Conservation (phyloP, 2,329 filamentous ascomycete genomes). For the Botrytis elliptica region DNA sequence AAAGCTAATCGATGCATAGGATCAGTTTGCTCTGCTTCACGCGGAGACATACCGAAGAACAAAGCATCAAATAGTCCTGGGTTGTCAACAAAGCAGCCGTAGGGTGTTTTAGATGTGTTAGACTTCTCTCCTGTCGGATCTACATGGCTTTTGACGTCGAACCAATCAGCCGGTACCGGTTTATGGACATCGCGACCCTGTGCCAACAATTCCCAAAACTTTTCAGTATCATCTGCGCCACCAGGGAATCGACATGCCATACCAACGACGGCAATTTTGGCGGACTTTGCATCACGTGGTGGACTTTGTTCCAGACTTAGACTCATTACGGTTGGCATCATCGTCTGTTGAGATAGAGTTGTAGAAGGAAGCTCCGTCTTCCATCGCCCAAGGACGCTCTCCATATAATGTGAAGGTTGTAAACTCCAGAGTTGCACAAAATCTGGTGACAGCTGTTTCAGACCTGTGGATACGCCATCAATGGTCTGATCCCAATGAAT, state of each 20-base stretch:
- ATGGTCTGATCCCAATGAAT: neutral
- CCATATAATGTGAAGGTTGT: neutral
- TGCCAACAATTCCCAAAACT: conserved; percentile 8
- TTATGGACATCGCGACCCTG: conserved; percentile 11
- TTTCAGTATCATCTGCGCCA: neutral
- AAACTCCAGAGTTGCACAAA: neutral
- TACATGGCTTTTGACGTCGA: conserved; percentile 66
- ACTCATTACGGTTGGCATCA: neutral
- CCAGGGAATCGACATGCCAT: conserved; percentile 3
- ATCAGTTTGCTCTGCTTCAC: conserved; percentile 75
- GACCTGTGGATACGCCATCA: neutral
- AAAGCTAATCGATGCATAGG: conserved; percentile 75
- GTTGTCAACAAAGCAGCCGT: conserved; percentile 69
- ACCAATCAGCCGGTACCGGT: conserved; percentile 54
- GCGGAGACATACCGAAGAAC: conserved; percentile 83
- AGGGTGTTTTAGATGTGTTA: conserved; percentile 63
- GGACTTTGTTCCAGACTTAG: neutral
- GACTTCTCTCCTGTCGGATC: conserved; percentile 60
- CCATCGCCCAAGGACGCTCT: neutral
- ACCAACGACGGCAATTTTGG: conserved; percentile 16
- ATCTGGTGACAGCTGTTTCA: neutral
- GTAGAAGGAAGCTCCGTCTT: neutral
- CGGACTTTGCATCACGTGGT: neutral
- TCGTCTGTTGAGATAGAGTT: neutral
- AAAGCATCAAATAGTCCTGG: conserved; percentile 73